phyloP scores from a whole-genome alignment of 179 eudicot species.

The Corrigiola litoralis region DNA sequence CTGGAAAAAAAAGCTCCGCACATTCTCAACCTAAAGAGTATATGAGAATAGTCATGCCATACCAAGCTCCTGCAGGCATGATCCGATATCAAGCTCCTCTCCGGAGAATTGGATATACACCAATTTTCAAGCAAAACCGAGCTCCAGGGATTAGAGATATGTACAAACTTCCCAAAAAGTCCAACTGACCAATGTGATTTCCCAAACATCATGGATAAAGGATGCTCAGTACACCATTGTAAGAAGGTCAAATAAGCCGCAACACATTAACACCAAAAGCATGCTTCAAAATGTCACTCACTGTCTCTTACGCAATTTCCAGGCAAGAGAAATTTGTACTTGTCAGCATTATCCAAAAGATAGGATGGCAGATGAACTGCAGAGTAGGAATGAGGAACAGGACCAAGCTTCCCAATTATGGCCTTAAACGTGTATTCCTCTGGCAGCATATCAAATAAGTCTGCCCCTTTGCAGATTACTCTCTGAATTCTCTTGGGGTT shows the following conservation, averaged over 20 bases:
- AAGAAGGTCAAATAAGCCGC: constrained; percentile 7
- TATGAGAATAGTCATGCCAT: constrained; percentile 22
- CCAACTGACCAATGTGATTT: constrained; percentile 24
- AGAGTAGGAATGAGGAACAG: constrained; percentile 44
- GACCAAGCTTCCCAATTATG: constrained; percentile 45
- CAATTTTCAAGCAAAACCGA: constrained; percentile 25
- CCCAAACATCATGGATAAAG: constrained; percentile 22
- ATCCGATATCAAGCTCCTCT: constrained; percentile 15
- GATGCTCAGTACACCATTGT: constrained; percentile 5
- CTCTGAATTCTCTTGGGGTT: constrained; percentile 44
- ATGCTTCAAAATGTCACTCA: constrained; percentile 18
- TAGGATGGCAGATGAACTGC: constrained; percentile 46
- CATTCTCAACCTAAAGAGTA: constrained; percentile 18
- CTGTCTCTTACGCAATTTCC: constrained; percentile 41
- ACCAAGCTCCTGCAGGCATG: constrained; percentile 23
- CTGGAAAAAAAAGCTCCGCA: constrained; percentile 11
- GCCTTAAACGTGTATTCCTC: constrained; percentile 47
- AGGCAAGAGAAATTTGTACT: constrained; percentile 38
- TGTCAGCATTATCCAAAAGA: constrained; percentile 41
- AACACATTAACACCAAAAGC: neutral
- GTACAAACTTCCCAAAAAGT: constrained; percentile 28
- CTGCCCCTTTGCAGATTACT: constrained; percentile 46
- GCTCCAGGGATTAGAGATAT: constrained; percentile 28
- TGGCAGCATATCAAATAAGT: constrained; percentile 43
- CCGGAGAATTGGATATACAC: constrained; percentile 24